Conservation (phyloP, 768 basidiomycete species). For the Glaciozyma martinii region DNA sequence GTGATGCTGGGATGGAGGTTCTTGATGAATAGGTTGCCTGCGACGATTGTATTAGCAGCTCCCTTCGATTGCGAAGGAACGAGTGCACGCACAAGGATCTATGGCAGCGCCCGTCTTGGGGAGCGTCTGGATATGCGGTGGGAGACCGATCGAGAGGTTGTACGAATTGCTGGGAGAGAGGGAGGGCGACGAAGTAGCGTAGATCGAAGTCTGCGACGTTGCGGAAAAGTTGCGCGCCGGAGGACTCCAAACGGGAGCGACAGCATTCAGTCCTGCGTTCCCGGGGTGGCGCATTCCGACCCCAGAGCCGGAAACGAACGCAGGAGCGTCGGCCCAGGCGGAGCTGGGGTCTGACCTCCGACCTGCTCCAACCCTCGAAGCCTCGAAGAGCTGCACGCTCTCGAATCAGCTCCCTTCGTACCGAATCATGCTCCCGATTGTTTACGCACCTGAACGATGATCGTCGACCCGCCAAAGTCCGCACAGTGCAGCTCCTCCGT, state of each 20-base stretch:
- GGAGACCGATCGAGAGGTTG: background rate
- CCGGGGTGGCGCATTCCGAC: background rate
- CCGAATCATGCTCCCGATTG: background rate
- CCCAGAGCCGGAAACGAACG: background rate
- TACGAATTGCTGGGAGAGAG: conserved; percentile 36
- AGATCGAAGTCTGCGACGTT: conserved; percentile 36
- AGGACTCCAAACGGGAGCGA: conserved; percentile 6
- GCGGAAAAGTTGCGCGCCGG: conserved; percentile 7
- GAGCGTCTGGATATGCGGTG: background rate
- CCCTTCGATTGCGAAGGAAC: conserved; percentile 46
- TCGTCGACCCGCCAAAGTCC: conserved; percentile 19
- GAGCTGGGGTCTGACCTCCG: conserved; percentile 1
- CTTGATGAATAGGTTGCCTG: conserved; percentile 45
- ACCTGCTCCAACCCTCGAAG: background rate
- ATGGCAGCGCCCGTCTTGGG: background rate
- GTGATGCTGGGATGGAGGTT: conserved; percentile 77
- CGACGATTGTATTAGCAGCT: conserved; percentile 83
- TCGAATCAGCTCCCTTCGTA: background rate
- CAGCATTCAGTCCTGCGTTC: conserved; percentile 11
- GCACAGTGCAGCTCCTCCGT: conserved; percentile 20
- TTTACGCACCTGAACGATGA: conserved; percentile 37
- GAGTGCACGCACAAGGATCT: conserved; percentile 11
- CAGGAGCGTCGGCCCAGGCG: background rate
- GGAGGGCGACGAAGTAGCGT: conserved; percentile 48
- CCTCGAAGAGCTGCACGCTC: background rate